These are phyloP conservation scores for Dactylellina cionopaga DNA, from an alignment of 2,329 filamentous ascomycete genomes.

Conservation along the genomic window DNA sequence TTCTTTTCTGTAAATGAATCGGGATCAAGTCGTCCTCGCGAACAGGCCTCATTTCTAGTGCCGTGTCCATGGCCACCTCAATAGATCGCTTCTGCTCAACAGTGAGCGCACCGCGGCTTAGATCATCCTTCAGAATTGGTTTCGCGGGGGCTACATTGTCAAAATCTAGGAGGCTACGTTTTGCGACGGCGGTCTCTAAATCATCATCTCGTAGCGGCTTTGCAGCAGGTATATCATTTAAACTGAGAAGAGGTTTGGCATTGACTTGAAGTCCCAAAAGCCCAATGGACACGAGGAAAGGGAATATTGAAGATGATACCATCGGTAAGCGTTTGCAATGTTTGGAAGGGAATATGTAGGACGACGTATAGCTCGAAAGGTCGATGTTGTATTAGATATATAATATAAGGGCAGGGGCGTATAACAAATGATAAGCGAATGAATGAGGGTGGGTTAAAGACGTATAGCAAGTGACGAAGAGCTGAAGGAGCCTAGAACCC, in stretches of 20 bases:
- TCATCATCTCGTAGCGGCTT: neutral
- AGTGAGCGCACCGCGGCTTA: neutral
- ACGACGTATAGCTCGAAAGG: too few relatives aligned
- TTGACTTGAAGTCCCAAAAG: slow-evolving; percentile 10
- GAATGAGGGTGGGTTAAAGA: too few relatives aligned
- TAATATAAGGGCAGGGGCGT: too few relatives aligned
- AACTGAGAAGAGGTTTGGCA: slow-evolving; percentile 2
- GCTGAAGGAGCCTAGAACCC: too few relatives aligned
- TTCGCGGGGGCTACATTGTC: neutral
- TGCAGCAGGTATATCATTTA: neutral
- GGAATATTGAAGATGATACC: neutral
- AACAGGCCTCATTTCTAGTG: slow-evolving; percentile 33
- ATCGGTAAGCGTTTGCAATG: neutral
- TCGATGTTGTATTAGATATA: too few relatives aligned
- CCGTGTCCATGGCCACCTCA: slow-evolving; percentile 14
- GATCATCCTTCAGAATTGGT: neutral
- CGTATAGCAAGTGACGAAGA: too few relatives aligned
- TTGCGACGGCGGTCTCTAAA: neutral
- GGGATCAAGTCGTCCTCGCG: slow-evolving; percentile 36
- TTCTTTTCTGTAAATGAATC: slow-evolving; percentile 22
- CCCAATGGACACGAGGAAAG: neutral
- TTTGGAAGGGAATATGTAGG: too few relatives aligned
- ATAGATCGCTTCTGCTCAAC: slow-evolving; percentile 7
- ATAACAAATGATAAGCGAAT: too few relatives aligned
- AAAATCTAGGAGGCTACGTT: neutral